These are phyloP conservation scores for Colletotrichum liriopes DNA, from an alignment of 2,329 filamentous ascomycete species.

Conservation along the genomic window DNA sequence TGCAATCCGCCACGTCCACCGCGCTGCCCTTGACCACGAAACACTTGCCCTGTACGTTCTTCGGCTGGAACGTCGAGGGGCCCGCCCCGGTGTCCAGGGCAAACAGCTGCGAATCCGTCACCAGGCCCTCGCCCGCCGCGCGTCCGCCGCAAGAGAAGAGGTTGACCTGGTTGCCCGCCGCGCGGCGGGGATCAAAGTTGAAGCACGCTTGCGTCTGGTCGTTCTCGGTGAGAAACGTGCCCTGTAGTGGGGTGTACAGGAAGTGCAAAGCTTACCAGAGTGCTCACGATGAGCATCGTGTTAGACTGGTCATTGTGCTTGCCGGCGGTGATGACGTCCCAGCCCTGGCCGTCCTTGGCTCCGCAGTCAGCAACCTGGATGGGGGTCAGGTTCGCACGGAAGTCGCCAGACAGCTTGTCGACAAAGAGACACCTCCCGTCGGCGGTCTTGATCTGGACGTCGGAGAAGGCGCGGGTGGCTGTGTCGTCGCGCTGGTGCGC, in stretches of 20 bases:
- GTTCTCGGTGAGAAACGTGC: conserved; percentile 42
- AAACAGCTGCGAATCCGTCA: conserved; percentile 69
- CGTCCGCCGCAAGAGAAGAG: conserved; percentile 73
- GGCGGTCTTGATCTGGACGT: conserved; percentile 61
- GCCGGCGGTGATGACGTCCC: conserved; percentile 65
- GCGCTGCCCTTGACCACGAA: conserved; percentile 60
- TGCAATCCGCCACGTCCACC: conserved; percentile 62
- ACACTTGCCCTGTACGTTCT: conserved; percentile 63
- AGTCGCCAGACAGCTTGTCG: conserved; percentile 63
- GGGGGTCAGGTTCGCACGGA: conserved; percentile 63
- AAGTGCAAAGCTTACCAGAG: conserved; percentile 54
- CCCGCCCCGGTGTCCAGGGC: conserved; percentile 59
- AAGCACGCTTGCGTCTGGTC: conserved; percentile 68
- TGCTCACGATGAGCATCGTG: conserved; percentile 69
- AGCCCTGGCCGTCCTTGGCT: conserved; percentile 60
- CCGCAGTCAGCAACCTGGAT: conserved; percentile 62
- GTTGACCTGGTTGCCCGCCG: conserved; percentile 66
- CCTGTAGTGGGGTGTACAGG: too few species aligned
- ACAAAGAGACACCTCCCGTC: conserved; percentile 63
- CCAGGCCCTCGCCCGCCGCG: conserved; percentile 67
- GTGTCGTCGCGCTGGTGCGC: conserved; percentile 61
- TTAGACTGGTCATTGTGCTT: conserved; percentile 65
- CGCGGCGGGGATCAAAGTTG: conserved; percentile 70
- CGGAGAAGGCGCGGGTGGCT: conserved; percentile 61
- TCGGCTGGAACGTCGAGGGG: conserved; percentile 61